Base-by-base conservation (phyloP, 2,329 filamentous ascomycete species). In the Madurella fahalii region DNA sequence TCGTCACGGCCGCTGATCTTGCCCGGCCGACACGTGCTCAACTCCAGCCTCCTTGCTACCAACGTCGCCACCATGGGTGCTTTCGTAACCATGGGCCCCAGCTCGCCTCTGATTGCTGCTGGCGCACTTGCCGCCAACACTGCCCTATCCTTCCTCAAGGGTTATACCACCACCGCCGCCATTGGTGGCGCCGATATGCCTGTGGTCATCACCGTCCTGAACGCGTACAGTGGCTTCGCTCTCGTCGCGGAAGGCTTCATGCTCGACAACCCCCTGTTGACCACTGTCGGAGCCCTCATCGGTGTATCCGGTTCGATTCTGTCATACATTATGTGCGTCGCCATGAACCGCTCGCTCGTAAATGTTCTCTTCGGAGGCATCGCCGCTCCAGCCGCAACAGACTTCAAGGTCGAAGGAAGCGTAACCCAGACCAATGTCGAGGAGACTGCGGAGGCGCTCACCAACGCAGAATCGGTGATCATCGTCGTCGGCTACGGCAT, bases 141-240 rank as follows among this genome's bases (percentile, higher is more conserved):
- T 0, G 74, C 82, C 0, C 74, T 96, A 20, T 92, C 87, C 57
- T 95, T 95, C 69, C 74, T 87, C 58, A 93, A 95, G 69, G 91
- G 91, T 8, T 95, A 84, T 66, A 95, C 90, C 0, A 95, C 90
- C 0, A 95, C 91, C 0, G 81, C 90, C 2, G 89, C 89, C 0
- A 95, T 96, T 65, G 91, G 91, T 18, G 91, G 90, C n/a, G 90
- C 90, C 12, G 91, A 96, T 66, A 95, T 95, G 90, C 90, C 83
- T 71, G 90, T 95, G 5, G 89, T 94, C 32, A 95, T 95, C 59
- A 95, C 90, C 0, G 90, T 95, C 1, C 73, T 96, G 17, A 96
- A 95, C 63, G 90, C 90, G 0, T 95, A 95, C 68, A 93, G 89
- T 46, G 91, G 91, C 12, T 96, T 95, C 54, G 91, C 91, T 0